Base-by-base conservation (phyloP, 371 early-diverging fungal genomes). In the Mucor indicus region DNA sequence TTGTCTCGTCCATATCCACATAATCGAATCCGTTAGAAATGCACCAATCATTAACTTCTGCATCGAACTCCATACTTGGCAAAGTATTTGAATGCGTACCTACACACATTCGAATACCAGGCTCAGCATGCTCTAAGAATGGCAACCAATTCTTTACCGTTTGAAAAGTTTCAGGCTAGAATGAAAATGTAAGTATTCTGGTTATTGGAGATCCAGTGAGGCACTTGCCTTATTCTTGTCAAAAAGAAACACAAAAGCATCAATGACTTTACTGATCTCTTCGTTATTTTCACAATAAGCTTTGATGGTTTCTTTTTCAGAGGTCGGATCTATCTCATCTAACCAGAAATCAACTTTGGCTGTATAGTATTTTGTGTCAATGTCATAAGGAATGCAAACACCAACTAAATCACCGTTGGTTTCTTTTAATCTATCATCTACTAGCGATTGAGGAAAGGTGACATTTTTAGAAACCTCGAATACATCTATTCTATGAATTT, bases 361-460 rank as follows among this genome's bases (percentile, higher is more conserved):
- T n/a, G 74, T 75, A 54, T 87, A 89, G 61, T 89, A 89, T 47
- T 86, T 87, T 12, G 83, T 89, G 16, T 77, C 69, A 20, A 89
- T 72, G 1, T 57, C 70, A 73, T 80, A 83, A 10, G 85, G 85
- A 29, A 85, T 75, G n/a, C 63, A 66, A 3, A 75, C 60, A 2
- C 81, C 81, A 1, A 72, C 64, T 47, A 75, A 61, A 20, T 44
- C 56, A 8, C 56, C 61, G 0, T 76, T 62, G 1, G 61, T 58
- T 44, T 56, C 62, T 53, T 58, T 55, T 31, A 66, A 44, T 39
- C 60, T 23, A 10, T 48, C 52, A 31, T 64, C 48, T 1, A 67
- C 64, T n/a, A 41, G 36, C 1, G 30, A 32, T 41, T 58, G 44
- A 17, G 53, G 57, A 41, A 64, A 67, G 1, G 29, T n/a, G 8